These are phyloP conservation scores for Suhomyces atakaporum DNA, from an alignment of 1,139 yeast species.

Conservation along the genomic window DNA sequence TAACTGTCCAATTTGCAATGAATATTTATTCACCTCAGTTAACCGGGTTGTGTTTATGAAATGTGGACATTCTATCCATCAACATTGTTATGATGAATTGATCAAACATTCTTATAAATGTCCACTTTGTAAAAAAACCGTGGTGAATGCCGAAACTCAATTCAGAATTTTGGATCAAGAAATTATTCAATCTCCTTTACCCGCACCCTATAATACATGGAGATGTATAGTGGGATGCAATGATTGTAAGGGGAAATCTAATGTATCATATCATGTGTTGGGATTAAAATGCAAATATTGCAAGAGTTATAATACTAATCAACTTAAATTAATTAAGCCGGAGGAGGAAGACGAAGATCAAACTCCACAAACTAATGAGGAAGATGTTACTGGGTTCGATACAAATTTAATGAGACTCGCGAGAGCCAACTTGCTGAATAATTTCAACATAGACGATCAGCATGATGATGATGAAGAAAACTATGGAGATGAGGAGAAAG, in stretches of 20 bases:
- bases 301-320: constrained; percentile 82
- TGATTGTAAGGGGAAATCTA: constrained; percentile 85
- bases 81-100: constrained; percentile 76
- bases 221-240: constrained; percentile 77
- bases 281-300: constrained; percentile 89
- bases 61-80: constrained; percentile 95
- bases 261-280: constrained; percentile 75
- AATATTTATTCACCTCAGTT: constrained; percentile 84
- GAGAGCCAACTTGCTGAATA: constrained; percentile 39
- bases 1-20: constrained; percentile 92
- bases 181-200: constrained; percentile 73
- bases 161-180: constrained; percentile 85
- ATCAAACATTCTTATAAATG: constrained; percentile 83
- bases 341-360: constrained; percentile 44
- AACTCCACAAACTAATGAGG: constrained; percentile 18
- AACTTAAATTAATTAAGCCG: constrained; percentile 61
- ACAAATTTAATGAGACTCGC: constrained; percentile 33
- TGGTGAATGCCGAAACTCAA: constrained; percentile 84
- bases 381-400: constrained; percentile 14
- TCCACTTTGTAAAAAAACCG: constrained; percentile 84
- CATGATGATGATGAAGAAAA: constrained; percentile 25
- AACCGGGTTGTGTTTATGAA: constrained; percentile 87
- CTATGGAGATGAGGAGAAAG: constrained; percentile 23
- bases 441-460: constrained; percentile 34
- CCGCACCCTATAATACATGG: constrained; percentile 79